Percentiles rank a stretch among this genome's conserved stretches.
These are phyloP conservation scores for Asterophora parasitica DNA, from an alignment of 768 basidiomycete species.

Conservation along the genomic window DNA sequence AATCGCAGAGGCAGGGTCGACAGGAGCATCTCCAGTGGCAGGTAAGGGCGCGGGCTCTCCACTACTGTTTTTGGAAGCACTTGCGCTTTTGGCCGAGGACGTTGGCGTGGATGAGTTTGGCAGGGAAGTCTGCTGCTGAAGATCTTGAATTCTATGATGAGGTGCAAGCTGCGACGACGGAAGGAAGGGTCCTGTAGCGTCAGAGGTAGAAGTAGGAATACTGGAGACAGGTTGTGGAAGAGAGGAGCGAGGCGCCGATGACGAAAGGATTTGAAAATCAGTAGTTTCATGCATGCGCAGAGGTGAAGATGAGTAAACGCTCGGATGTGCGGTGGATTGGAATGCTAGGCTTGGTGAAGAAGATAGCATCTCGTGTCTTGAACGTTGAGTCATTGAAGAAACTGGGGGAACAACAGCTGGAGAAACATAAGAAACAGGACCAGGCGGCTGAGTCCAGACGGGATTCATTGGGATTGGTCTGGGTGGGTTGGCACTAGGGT, in stretches of 20 bases:
- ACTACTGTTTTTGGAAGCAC: not conserved
- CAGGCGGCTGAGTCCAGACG: not conserved
- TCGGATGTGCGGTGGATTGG: constrained; percentile 1
- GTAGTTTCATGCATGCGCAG: constrained; percentile 1
- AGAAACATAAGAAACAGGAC: constrained; percentile 9
- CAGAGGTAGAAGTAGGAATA: not conserved
- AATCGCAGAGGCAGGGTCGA: constrained; percentile 17
- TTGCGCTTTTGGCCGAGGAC: constrained; percentile 6
- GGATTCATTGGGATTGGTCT: constrained; percentile 10
- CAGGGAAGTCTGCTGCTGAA: constrained; percentile 10
- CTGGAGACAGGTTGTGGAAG: not conserved
- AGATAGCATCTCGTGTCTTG: not conserved
- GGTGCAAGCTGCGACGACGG: not conserved
- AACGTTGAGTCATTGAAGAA: not conserved
- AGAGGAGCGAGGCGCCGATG: constrained; percentile 2
- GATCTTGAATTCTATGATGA: constrained; percentile 1
- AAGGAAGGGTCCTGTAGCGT: not conserved
- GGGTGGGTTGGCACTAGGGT: constrained; percentile 26
- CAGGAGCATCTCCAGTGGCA: not conserved
- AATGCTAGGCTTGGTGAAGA: constrained; percentile 11
- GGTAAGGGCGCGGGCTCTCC: not conserved
- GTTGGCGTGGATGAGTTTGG: constrained; percentile 13
- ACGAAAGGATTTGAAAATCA: not conserved
- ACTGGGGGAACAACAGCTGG: constrained; percentile 1
- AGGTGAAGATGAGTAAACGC: constrained; percentile 7